Evolutionary conservation across 2,329 filamentous ascomycete species (phyloP).

Genomic region (Xylariaceae sp.): DNA sequence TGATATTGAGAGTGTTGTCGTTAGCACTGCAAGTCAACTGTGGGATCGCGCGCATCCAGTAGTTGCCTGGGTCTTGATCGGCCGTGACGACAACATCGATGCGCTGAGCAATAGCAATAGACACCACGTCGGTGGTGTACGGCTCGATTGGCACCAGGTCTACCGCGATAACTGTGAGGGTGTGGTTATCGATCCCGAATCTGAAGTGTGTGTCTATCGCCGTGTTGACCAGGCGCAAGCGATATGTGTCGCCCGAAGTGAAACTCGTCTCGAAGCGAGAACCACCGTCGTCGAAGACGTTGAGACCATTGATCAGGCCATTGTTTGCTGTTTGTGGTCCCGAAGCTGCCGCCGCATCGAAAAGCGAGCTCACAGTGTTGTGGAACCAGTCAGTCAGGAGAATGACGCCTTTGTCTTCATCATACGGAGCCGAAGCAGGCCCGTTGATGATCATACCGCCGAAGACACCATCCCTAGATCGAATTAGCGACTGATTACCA

Average conservation of each 20-base stretch:
- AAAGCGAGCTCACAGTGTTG: conserved; percentile 36
- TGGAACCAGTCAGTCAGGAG: conserved; percentile 59
- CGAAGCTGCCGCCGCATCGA: conserved; percentile 21
- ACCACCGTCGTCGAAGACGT: conserved; percentile 34
- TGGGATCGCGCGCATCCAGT: conserved; percentile 47
- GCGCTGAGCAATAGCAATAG: conserved; percentile 33
- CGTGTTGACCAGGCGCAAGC: conserved; percentile 46
- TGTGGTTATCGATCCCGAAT: conserved; percentile 55
- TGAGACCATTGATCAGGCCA: conserved; percentile 35
- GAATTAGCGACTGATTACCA: conserved; percentile 3
- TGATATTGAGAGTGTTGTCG: conserved; percentile 40
- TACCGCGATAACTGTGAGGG: conserved; percentile 52
- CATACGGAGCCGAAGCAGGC: conserved; percentile 54
- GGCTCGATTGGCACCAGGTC: conserved; percentile 57
- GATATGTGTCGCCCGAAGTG: conserved; percentile 40
- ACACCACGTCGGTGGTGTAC: conserved; percentile 44
- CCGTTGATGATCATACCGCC: conserved; percentile 60
- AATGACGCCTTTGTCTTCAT: conserved; percentile 57
- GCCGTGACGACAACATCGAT: conserved; percentile 47
- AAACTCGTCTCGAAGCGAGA: conserved; percentile 37
- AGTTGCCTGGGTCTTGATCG: conserved; percentile 35
- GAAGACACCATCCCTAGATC: conserved; percentile 23
- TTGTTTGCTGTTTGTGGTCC: conserved; percentile 39
- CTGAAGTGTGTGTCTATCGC: conserved; percentile 42
- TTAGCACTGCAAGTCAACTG: conserved; percentile 40